Evolutionary conservation across 345 rosid genomes (phyloP).

Genomic region (Citrus inodora): DNA sequence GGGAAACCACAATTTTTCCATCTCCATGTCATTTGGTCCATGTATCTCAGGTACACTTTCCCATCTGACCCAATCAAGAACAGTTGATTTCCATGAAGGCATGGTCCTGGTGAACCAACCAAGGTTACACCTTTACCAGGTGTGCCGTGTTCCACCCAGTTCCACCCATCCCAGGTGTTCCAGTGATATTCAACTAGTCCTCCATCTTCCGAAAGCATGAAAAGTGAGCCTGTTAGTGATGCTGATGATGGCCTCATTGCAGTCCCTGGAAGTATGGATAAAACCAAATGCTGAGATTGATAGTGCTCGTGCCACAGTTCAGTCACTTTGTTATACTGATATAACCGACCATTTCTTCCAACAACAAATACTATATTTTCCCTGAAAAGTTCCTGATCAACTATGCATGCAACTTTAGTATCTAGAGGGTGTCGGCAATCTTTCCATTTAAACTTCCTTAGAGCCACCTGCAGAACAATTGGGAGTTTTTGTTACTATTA

Average conservation of each 20-base stretch:
- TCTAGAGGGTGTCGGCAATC: constrained; percentile 51
- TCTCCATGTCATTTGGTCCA: constrained; percentile 53
- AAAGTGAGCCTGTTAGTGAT: constrained; percentile 58
- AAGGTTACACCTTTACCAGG: constrained; percentile 49
- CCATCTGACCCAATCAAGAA: constrained; percentile 62
- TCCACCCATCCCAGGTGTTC: constrained; percentile 62
- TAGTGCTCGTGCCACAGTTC: constrained; percentile 66
- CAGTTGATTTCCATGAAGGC: constrained; percentile 47
- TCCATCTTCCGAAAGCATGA: constrained; percentile 59
- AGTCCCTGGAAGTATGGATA: constrained; percentile 48
- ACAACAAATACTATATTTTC: constrained; percentile 48
- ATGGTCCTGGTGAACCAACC: constrained; percentile 59
- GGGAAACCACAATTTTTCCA: constrained; percentile 60
- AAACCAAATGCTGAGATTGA: constrained; percentile 57
- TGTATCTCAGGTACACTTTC: constrained; percentile 50
- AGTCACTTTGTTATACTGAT: constrained; percentile 64
- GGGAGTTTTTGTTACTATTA: not conserved
- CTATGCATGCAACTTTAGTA: constrained; percentile 52
- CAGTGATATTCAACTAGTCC: constrained; percentile 70
- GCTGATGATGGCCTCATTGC: constrained; percentile 39
- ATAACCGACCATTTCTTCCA: constrained; percentile 46
- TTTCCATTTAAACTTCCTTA: constrained; percentile 61
- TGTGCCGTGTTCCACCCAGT: constrained; percentile 66
- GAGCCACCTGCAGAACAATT: constrained; percentile 42
- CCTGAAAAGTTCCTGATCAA: constrained; percentile 62